Evolutionary conservation across 164 flowering plant genomes (phyloP).

Genomic region (Platanus orientalis): DNA sequence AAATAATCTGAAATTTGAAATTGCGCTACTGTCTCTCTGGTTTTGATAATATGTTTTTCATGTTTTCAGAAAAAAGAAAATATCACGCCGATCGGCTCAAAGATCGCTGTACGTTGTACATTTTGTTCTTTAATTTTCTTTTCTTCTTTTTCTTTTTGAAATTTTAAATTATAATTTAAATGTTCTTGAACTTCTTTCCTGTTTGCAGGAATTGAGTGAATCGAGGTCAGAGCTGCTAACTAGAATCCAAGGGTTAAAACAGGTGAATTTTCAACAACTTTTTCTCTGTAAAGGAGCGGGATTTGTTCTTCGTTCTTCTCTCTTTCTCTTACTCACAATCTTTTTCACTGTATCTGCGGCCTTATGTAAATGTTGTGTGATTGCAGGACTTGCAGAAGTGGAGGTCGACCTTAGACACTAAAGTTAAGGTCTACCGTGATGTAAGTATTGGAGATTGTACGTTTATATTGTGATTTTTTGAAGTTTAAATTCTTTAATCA

Average conservation of each 20-base stretch:
- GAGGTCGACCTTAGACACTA: constrained; percentile 82
- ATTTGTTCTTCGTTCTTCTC: no score
- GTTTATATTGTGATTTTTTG: no score
- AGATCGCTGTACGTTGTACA: constrained; percentile 36
- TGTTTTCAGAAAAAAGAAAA: constrained; percentile 55
- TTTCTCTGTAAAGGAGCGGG: no score
- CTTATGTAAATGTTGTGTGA: not conserved
- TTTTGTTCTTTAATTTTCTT: not conserved
- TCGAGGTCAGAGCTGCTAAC: constrained; percentile 67
- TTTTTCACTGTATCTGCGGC: not conserved
- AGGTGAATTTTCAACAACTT: constrained; percentile 42
- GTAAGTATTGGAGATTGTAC: constrained; percentile 66
- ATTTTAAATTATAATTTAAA: not conserved
- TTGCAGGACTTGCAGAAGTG: constrained; percentile 77
- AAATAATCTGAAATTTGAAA: no score
- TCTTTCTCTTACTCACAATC: not conserved
- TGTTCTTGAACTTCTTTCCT: not conserved
- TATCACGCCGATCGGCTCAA: constrained; percentile 45
- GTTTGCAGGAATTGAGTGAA: constrained; percentile 63
- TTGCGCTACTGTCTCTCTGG: not conserved
- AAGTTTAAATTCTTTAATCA: no score
- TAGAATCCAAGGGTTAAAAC: constrained; percentile 74
- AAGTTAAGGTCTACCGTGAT: constrained; percentile 70
- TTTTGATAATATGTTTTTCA: constrained; percentile 10
- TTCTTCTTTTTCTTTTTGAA: no score